phyloP scores from a whole-genome alignment of 768 basidiomycete genomes.

The Boletellus ananiceps region DNA sequence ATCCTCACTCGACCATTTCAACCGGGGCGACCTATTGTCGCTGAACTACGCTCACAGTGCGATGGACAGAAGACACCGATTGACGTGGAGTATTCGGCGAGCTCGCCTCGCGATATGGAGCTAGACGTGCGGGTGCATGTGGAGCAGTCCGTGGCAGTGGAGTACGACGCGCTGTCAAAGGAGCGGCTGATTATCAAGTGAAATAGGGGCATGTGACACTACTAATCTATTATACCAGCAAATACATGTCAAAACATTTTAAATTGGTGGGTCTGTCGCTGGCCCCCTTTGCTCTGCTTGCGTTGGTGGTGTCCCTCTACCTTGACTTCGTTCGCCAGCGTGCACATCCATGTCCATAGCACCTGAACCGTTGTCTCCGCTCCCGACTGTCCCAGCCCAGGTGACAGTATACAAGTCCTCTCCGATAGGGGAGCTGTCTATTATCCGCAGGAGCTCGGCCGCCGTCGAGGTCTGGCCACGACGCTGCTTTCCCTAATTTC shows the following conservation, averaged over 20 bases:
- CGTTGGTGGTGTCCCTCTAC: not conserved
- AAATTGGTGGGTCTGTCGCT: slow-evolving; percentile 1
- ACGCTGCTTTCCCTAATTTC: slow-evolving; percentile 39
- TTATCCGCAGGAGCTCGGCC: slow-evolving; percentile 46
- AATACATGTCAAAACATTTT: not conserved
- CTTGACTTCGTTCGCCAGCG: too few relatives aligned
- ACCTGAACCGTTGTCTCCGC: not conserved
- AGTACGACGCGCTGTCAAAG: slow-evolving; percentile 23
- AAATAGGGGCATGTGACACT: slow-evolving; percentile 1
- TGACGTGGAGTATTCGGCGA: slow-evolving; percentile 21
- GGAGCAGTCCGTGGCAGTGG: slow-evolving; percentile 27
- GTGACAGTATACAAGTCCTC: slow-evolving; percentile 2
- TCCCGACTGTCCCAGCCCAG: not conserved
- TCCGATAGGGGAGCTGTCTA: slow-evolving; percentile 23
- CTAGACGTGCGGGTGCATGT: slow-evolving; percentile 30
- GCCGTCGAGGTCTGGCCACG: slow-evolving; percentile 66
- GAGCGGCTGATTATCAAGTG: slow-evolving; percentile 6
- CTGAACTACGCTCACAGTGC: slow-evolving; percentile 22
- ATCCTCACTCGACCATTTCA: slow-evolving; percentile 20
- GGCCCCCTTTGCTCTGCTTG: not conserved
- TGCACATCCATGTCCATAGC: slow-evolving; percentile 7
- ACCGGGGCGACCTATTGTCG: slow-evolving; percentile 13
- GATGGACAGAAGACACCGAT: slow-evolving; percentile 24
- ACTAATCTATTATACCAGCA: not conserved
- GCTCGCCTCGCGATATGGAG: slow-evolving; percentile 20